phyloP scores from a whole-genome alignment of 2,329 filamentous ascomycete genomes.

The Colletotrichum viniferum region DNA sequence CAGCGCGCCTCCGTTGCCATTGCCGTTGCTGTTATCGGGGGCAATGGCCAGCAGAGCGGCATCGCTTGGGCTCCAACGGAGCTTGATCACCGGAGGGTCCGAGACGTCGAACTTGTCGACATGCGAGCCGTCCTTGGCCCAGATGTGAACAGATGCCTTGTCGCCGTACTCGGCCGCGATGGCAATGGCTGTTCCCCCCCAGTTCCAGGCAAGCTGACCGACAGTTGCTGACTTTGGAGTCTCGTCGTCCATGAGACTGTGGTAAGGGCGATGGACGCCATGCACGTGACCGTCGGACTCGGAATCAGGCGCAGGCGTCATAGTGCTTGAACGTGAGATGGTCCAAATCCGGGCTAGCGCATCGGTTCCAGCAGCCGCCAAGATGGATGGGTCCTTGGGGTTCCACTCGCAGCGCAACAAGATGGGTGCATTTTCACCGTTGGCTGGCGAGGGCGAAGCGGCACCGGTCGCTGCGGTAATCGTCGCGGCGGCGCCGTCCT shows the following conservation, averaged over 20 bases:
- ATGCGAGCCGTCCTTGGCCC: constrained; percentile 56
- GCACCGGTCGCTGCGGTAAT: constrained; percentile 35
- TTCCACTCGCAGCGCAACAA: constrained; percentile 74
- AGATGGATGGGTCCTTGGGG: constrained; percentile 66
- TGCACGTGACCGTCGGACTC: constrained; percentile 46
- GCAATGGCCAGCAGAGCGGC: constrained; percentile 62
- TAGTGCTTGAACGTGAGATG: constrained; percentile 57
- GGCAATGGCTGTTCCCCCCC: constrained; percentile 59
- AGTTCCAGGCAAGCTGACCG: constrained; percentile 66
- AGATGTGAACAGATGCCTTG: constrained; percentile 60
- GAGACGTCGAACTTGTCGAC: constrained; percentile 60
- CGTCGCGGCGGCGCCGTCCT: constrained; percentile 36
- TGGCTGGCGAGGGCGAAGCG: constrained; percentile 33
- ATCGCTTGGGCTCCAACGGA: constrained; percentile 64
- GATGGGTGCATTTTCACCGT: constrained; percentile 59
- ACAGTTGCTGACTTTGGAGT: constrained; percentile 57
- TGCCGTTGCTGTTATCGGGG: constrained; percentile 45
- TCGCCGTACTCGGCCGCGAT: constrained; percentile 61
- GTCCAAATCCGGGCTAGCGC: constrained; percentile 74
- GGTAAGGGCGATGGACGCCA: constrained; percentile 43
- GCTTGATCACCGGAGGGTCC: constrained; percentile 65
- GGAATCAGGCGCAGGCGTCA: constrained; percentile 15
- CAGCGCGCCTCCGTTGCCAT: constrained; percentile 45
- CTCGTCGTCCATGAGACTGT: constrained; percentile 57
- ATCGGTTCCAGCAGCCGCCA: constrained; percentile 72